Evolutionary conservation across 2,329 filamentous ascomycete genomes (phyloP), one percentile per base, ranked within the genome.

Genomic region (Sphaerostilbella broomeana): DNA sequence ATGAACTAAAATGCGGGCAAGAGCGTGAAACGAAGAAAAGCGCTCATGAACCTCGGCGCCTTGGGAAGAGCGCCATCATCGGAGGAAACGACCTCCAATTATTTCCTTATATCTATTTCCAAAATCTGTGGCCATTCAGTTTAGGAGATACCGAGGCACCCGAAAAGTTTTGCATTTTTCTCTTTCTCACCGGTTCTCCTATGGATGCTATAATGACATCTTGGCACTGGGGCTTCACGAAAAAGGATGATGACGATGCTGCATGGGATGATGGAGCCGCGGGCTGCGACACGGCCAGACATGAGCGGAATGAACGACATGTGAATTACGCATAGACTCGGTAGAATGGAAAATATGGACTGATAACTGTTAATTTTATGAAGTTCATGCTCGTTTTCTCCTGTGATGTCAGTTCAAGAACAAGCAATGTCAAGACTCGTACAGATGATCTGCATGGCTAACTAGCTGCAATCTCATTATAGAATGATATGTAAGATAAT

Each of bases 251-350:
- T 52, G 51, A 54, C 44, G 47, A 20, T 41, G 42, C 34, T 47
- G 41, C 46, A 45, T 47, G 34, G 34, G 32, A 38, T 35, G 28
- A 35, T 24, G 45, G 38, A 44, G 27, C 41, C 22, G 17, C 29
- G 40, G 30, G 34, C 13, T 18, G 37, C 19, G 34, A 38, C 36
- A 42, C 31, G 29, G 39, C 42, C 42, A 44, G 41, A 45, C 42
- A 35, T 45, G 40, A 38, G 42, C 45, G 42, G 43, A 37, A 47
- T 27, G 45, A 46, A 52, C 37, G 47, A 50, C 49, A 48, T 51
- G 47, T 56, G 53, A 54, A 53, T 55, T 53, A 51, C 54, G 57
- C 51, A 57, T 61, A 61, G 57, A 62, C 50, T 59, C 47, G 54
- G 59, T 62, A 60, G 56, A 61, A 59, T 58, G 51, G 45, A 61